A percentile compares a stretch with the other conserved stretches of the same genome.
Conservation (phyloP, 306 rosid genomes). For the Quillaja saponaria region DNA sequence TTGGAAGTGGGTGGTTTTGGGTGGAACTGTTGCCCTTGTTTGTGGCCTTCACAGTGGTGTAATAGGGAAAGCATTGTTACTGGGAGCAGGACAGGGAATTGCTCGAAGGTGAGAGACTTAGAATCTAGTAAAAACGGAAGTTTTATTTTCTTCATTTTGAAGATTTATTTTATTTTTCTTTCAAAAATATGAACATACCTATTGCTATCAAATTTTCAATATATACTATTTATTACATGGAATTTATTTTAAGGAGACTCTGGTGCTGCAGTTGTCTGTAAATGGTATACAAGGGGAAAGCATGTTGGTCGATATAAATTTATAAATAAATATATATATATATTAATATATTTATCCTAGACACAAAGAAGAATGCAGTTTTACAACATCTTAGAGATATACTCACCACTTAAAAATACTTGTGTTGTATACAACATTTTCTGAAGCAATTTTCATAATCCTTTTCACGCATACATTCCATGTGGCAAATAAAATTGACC, state of each 20-base stretch:
- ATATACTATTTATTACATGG: too few relatives aligned
- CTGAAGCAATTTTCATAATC: not conserved
- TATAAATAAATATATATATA: too few relatives aligned
- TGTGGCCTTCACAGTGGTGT: conserved; percentile 85
- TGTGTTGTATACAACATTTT: not conserved
- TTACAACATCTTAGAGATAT: too few relatives aligned
- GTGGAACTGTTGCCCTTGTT: conserved; percentile 89
- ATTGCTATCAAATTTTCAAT: conserved; percentile 14
- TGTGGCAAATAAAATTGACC: not conserved
- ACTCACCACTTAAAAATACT: too few relatives aligned
- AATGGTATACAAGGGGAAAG: too few relatives aligned
- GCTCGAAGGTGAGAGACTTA: conserved; percentile 56
- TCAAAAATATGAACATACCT: conserved; percentile 24
- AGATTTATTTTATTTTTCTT: conserved; percentile 32
- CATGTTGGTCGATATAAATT: too few relatives aligned
- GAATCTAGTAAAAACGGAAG: conserved; percentile 16
- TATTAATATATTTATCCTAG: too few relatives aligned
- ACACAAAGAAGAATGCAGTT: too few relatives aligned
- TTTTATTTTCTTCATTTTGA: conserved; percentile 25
- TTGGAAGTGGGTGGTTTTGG: conserved; percentile 94
- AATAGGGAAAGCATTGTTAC: conserved; percentile 70
- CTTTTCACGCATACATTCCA: not conserved
- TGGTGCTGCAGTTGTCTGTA: too few relatives aligned
- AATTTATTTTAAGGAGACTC: too few relatives aligned
- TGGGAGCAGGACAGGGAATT: conserved; percentile 90